Percentiles rank a stretch among this genome's conserved stretches.
phyloP scores from a whole-genome alignment of 2,329 filamentous ascomycete species.

The Drechslerella stenobrocha region DNA sequence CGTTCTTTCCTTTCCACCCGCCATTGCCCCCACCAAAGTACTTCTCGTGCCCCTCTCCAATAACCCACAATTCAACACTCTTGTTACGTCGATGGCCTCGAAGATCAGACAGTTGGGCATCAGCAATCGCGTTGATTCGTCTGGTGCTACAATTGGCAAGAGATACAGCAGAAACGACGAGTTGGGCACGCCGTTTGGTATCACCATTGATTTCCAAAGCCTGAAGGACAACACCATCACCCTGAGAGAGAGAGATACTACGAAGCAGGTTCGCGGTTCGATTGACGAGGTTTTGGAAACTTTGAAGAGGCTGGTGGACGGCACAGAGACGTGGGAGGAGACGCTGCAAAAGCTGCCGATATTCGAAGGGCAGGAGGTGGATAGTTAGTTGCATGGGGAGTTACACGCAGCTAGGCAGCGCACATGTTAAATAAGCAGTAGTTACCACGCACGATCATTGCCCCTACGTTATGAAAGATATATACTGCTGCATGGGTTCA shows the following conservation, averaged over 20 bases:
- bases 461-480: no score
- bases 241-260: slow-evolving; percentile 85
- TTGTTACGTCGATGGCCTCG: slow-evolving; percentile 69
- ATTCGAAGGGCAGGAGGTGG: slow-evolving; percentile 76
- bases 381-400: slow-evolving; percentile 51
- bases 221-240: slow-evolving; percentile 84
- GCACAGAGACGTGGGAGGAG: slow-evolving; percentile 69
- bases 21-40: slow-evolving; percentile 91
- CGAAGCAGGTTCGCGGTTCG: slow-evolving; percentile 82
- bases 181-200: slow-evolving; percentile 87
- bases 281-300: slow-evolving; percentile 78
- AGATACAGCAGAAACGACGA: slow-evolving; percentile 94
- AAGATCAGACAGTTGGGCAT: slow-evolving; percentile 75
- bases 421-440: no score
- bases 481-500: no score
- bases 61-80: slow-evolving; percentile 74
- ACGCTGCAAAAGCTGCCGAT: slow-evolving; percentile 76
- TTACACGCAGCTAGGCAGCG: no score
- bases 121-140: slow-evolving; percentile 85
- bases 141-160: slow-evolving; percentile 89
- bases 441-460: no score
- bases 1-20: slow-evolving; percentile 73
- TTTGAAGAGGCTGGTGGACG: slow-evolving; percentile 66
- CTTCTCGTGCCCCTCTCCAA: slow-evolving; percentile 85
- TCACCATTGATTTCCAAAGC: slow-evolving; percentile 95